These are phyloP conservation scores for Pyricularia grisea DNA, from an alignment of 2,329 filamentous ascomycete genomes.

Conservation along the genomic window DNA sequence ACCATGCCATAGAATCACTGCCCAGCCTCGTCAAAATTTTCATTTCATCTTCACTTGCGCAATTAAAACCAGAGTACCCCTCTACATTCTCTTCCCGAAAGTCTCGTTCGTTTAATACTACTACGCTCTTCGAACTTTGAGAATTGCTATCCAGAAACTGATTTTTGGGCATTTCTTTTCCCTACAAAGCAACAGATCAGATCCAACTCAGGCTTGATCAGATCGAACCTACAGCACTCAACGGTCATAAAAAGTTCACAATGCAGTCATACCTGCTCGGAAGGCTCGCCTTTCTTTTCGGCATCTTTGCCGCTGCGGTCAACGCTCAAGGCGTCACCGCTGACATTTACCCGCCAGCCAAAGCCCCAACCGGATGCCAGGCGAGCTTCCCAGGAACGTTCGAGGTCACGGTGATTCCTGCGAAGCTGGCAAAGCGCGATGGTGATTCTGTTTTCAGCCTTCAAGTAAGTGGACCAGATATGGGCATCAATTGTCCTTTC, in stretches of 20 bases:
- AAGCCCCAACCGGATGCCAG: slow-evolving; percentile 44
- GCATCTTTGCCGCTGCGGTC: slow-evolving; percentile 16
- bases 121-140: not conserved
- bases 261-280: not conserved
- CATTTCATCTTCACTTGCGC: not conserved
- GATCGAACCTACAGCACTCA: not conserved
- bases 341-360: slow-evolving; percentile 35
- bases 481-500: not conserved
- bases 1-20: not conserved
- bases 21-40: not conserved
- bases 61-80: not conserved
- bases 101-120: not conserved
- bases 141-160: not conserved
- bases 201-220: not conserved
- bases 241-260: not conserved
- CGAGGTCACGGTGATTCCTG: slow-evolving; percentile 43
- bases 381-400: slow-evolving; percentile 42
- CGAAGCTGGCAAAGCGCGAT: slow-evolving; percentile 26
- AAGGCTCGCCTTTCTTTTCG: not conserved
- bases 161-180: not conserved
- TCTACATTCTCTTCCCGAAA: not conserved
- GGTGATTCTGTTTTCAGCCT: not conserved
- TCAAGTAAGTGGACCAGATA: not conserved
- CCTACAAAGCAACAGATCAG: not conserved
- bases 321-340: slow-evolving; percentile 33